phyloP scores from a whole-genome alignment of 2,329 filamentous ascomycete species.

The Shiraia bambusicola region DNA sequence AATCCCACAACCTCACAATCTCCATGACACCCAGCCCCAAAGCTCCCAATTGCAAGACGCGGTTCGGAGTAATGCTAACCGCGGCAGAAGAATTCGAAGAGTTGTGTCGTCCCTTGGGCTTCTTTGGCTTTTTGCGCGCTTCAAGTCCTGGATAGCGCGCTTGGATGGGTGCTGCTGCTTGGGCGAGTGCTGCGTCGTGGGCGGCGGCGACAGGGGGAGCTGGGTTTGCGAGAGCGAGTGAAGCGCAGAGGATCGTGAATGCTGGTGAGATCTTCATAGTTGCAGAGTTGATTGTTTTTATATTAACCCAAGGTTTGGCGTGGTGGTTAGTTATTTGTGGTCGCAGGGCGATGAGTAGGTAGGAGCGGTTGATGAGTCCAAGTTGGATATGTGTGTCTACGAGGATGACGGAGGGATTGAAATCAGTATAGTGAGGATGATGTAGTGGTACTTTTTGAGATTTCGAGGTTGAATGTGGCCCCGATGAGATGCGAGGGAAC shows the following conservation, averaged over 20 bases:
- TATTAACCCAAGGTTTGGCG: constrained; percentile 1
- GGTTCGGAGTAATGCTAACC: constrained; percentile 20
- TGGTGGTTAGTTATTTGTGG: not conserved
- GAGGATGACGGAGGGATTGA: not conserved
- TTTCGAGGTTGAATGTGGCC: not conserved
- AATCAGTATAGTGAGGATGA: not conserved
- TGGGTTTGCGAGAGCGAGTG: constrained; percentile 31
- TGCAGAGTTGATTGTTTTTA: too few species aligned
- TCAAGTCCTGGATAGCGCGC: constrained; percentile 20
- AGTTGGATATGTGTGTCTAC: not conserved
- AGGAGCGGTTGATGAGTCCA: not conserved
- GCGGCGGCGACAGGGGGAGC: constrained; percentile 25
- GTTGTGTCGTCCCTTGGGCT: constrained; percentile 11
- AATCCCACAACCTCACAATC: constrained; percentile 25
- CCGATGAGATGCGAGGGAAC: not conserved
- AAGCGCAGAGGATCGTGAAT: constrained; percentile 25
- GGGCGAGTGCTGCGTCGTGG: constrained; percentile 7
- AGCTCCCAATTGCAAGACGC: constrained; percentile 25
- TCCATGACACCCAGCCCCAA: constrained; percentile 31
- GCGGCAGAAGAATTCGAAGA: constrained; percentile 20
- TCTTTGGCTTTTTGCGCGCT: constrained; percentile 18
- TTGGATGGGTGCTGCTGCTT: constrained; percentile 1
- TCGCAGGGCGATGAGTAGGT: not conserved
- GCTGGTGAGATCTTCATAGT: constrained; percentile 31
- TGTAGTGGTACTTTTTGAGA: not conserved